Conservation (phyloP, 1,284 basidiomycete species). For the Melampsora americana region DNA sequence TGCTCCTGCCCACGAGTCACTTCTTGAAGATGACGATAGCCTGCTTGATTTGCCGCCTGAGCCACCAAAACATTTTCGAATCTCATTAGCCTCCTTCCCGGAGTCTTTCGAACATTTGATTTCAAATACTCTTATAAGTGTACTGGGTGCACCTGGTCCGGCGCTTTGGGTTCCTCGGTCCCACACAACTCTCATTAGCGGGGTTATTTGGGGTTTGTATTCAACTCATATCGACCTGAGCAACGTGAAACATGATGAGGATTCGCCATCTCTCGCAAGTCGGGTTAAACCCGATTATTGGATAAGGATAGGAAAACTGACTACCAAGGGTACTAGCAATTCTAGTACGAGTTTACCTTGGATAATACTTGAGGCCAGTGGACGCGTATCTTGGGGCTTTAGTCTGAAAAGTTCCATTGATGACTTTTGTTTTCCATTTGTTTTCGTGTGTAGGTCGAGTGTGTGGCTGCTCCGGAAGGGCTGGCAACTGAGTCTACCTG, state of each 20-base stretch:
- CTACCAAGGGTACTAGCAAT: conserved; percentile 34
- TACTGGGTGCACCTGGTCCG: not conserved
- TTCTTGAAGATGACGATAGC: not conserved
- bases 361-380: conserved; percentile 34
- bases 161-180: conserved; percentile 30
- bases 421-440: not conserved
- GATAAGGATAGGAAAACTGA: conserved; percentile 21
- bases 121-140: conserved; percentile 13
- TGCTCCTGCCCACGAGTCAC: not conserved
- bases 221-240: conserved; percentile 17
- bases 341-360: conserved; percentile 24
- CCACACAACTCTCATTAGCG: conserved; percentile 25
- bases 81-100: conserved; percentile 26
- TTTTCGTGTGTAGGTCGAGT: conserved; percentile 32
- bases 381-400: not conserved
- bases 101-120: conserved; percentile 38
- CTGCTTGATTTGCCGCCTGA: not conserved
- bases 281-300: conserved; percentile 25
- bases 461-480: conserved; percentile 25
- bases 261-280: not conserved
- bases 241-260: not conserved
- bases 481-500: conserved; percentile 4
- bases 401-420: not conserved
- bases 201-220: conserved; percentile 24
- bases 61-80: conserved; percentile 24